These are phyloP conservation scores for Cyclocybe aegerita DNA, from an alignment of 768 basidiomycete genomes.

Conservation along the genomic window DNA sequence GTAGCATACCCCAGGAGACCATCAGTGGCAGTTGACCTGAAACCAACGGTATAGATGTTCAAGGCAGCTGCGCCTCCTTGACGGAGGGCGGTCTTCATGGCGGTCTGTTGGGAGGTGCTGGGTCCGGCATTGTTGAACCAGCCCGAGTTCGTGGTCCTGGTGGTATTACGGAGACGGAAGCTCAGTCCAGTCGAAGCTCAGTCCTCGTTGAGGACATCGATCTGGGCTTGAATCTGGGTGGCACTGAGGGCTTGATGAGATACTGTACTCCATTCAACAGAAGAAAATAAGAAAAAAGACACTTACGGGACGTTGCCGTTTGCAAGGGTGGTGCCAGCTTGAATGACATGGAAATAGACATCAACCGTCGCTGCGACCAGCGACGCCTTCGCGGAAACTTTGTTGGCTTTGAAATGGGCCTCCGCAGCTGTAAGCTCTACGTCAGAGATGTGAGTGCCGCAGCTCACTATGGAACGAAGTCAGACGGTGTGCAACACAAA, in stretches of 20 bases:
- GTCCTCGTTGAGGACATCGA: slow-evolving; percentile 36
- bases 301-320: slow-evolving; percentile 41
- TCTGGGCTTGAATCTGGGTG: slow-evolving; percentile 29
- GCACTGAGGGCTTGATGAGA: slow-evolving; percentile 17
- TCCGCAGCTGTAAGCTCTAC: slow-evolving; percentile 30
- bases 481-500: not conserved
- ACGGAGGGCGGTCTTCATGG: slow-evolving; percentile 46
- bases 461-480: slow-evolving; percentile 11
- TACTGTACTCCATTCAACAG: not conserved
- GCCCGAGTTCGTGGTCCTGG: slow-evolving; percentile 37
- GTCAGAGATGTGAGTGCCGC: slow-evolving; percentile 33
- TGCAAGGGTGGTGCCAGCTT: slow-evolving; percentile 21
- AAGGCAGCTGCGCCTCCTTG: slow-evolving; percentile 36
- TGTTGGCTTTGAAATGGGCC: slow-evolving; percentile 36
- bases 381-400: slow-evolving; percentile 18
- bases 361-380: slow-evolving; percentile 3
- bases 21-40: slow-evolving; percentile 33
- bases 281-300: not conserved
- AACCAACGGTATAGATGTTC: slow-evolving; percentile 55
- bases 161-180: slow-evolving; percentile 37
- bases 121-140: slow-evolving; percentile 47
- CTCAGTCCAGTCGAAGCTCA: slow-evolving; percentile 33
- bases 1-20: slow-evolving; percentile 56
- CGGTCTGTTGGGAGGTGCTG: slow-evolving; percentile 30
- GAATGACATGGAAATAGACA: slow-evolving; percentile 36